These are phyloP conservation scores for Penicillium expansum DNA, from an alignment of 2,329 filamentous ascomycete species.

Conservation along the genomic window DNA sequence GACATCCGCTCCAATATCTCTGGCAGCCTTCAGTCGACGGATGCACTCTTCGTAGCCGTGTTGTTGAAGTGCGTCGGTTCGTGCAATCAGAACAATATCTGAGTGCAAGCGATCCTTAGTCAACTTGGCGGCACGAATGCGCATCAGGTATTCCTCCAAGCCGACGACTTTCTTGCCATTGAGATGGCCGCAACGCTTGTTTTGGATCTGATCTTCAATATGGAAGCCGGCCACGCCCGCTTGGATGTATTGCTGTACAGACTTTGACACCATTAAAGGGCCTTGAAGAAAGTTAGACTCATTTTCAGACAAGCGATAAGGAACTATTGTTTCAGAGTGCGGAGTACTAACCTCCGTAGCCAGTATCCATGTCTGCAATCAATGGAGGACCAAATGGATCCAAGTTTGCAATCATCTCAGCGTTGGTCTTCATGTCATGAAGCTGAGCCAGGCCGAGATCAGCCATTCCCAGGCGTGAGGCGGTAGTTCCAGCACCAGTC, in stretches of 20 bases:
- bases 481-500: conserved; percentile 62
- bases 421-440: conserved; percentile 62
- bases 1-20: conserved; percentile 41
- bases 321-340: too few relatives aligned
- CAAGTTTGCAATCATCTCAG: conserved; percentile 63
- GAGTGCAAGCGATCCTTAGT: conserved; percentile 35
- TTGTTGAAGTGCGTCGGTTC: conserved; percentile 40
- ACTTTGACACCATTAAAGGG: conserved; percentile 46
- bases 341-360: conserved; percentile 46
- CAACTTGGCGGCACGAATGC: conserved; percentile 38
- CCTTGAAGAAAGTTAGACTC: conserved; percentile 29
- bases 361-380: conserved; percentile 58
- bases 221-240: conserved; percentile 56
- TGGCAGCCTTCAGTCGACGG: conserved; percentile 37
- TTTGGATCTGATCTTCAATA: conserved; percentile 56
- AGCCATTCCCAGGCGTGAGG: conserved; percentile 60
- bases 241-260: conserved; percentile 50
- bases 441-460: conserved; percentile 63
- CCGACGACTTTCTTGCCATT: conserved; percentile 41
- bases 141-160: conserved; percentile 34
- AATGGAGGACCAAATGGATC: conserved; percentile 53
- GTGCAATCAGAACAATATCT: conserved; percentile 46
- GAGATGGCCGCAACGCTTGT: conserved; percentile 43
- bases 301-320: conserved; percentile 20
- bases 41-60: conserved; percentile 44